Evolutionary conservation across 257 asterid species (phyloP), one percentile per base, ranked within the genome.

Genomic region (Scutellaria baicalensis): DNA sequence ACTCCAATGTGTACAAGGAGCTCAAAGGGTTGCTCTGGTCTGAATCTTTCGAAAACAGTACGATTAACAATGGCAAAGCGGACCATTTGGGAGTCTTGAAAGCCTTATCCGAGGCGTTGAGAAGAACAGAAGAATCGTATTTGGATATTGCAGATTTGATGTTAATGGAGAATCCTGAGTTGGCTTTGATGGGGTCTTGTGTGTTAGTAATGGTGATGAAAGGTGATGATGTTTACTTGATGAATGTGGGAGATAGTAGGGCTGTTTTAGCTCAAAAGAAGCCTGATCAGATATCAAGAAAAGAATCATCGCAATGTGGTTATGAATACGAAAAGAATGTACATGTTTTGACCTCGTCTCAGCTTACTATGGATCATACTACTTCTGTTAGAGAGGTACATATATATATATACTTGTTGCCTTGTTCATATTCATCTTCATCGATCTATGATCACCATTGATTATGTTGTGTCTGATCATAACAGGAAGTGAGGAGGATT

Each of bases 111-210:
- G 94, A 89, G 54, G 96, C 86, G 3, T 82, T 93, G 81, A 89
- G 75, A 81, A 93, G 83, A 68, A 93, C 99, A 0, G 99, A 93
- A 76, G 83, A 76, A 5, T 80, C 85, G 1, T 93, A 84, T 70
- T 69, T 93, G 90, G 94, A 93, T 75, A 91, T 87, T 35, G 83
- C 94, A 0, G 97, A 93, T 70, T 68, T 87, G 84, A 84, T 91
- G 95, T 42, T 87, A 5, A 39, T 64, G 78, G 96, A 91, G 88
- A 91, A 93, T 82, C 97, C 97, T 0, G 99, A 91, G 71, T 67
- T 91, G 48, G 92, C 96, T 20, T 75, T 93, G 76, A 91, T 93
- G 99, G 99, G 97, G 21, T 93, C 99, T 10, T 93, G 99, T 74
- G 92, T 93, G 59, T 58, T 89, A 56, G 96, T 67, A 10, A 93